Percentiles rank a stretch among this genome's conserved stretches.
Evolutionary conservation across 2,329 filamentous ascomycete species (phyloP).

Genomic region (Scytalidium sp.): DNA sequence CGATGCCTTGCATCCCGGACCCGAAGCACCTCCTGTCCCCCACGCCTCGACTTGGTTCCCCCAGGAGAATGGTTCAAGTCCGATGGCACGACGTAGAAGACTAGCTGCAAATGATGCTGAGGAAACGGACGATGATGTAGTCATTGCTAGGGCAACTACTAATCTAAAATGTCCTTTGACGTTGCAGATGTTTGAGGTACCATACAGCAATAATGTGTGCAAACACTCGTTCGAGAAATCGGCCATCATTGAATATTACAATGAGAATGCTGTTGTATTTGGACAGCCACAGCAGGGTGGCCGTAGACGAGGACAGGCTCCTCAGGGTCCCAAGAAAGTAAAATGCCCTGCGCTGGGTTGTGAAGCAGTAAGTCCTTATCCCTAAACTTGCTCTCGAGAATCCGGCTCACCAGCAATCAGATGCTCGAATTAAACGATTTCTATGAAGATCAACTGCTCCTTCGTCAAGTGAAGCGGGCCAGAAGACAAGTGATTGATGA

Average conservation of each 20-base stretch:
- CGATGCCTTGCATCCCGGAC: slow-evolving; percentile 53
- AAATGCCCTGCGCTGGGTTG: slow-evolving; percentile 68
- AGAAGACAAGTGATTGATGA: slow-evolving; percentile 40
- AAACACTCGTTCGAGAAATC: slow-evolving; percentile 69
- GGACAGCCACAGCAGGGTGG: slow-evolving; percentile 3
- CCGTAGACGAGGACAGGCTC: slow-evolving; percentile 1
- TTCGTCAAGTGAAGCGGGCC: slow-evolving; percentile 56
- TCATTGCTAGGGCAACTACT: slow-evolving; percentile 59
- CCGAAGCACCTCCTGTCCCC: slow-evolving; percentile 50
- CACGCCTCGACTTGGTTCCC: slow-evolving; percentile 61
- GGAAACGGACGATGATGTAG: slow-evolving; percentile 65
- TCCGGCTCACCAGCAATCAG: slow-evolving; percentile 28
- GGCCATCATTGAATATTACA: slow-evolving; percentile 52
- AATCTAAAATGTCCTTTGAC: slow-evolving; percentile 71
- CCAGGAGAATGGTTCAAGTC: slow-evolving; percentile 10
- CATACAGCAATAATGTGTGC: slow-evolving; percentile 64
- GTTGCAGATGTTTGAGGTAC: slow-evolving; percentile 60
- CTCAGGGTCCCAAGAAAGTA: slow-evolving; percentile 26
- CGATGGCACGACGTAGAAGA: not conserved
- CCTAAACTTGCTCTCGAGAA: not conserved
- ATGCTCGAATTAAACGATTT: slow-evolving; percentile 51
- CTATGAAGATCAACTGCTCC: slow-evolving; percentile 51
- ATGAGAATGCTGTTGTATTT: slow-evolving; percentile 8
- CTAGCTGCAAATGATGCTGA: slow-evolving; percentile 31
- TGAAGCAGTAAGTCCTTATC: slow-evolving; percentile 41